Base-by-base conservation (phyloP, 495 filamentous ascomycete species). In the Peziza echinospora region DNA sequence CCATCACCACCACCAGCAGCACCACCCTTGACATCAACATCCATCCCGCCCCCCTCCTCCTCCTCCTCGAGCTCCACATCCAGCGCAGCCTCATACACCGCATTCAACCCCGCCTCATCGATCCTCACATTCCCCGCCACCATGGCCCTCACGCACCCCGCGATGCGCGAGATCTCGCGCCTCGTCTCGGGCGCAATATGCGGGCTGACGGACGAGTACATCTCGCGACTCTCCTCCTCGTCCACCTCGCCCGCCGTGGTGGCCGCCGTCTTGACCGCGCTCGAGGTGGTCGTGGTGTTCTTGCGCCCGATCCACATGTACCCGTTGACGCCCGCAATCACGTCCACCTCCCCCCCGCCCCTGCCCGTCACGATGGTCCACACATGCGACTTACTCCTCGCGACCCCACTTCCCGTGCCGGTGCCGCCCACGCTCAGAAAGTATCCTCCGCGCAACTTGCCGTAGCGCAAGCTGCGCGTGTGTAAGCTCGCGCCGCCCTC, bases 301-400 rank as follows among this genome's bases (percentile, higher is more conserved):
- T 82, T 85, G n/a, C n/a, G n/a, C 53, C 77, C 74, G 52, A 97
- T 84, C 79, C 82, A 94, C 46, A 96, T 82, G 55, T 84, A 94
- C 5, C 89, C 89, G 57, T 97, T 97, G 10, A 97, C 87, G 0
- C 89, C 89, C 5, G 96, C 65, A 24, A 93, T 69, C 9, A 96
- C 74, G 59, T 93, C 84, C 17, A 97, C 71, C 26, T 80, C 73
- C 28, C 80, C 81, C 0, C 79, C 87, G 0, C 72, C 75, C 45
- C 75, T 67, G 8, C 70, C 69, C 6, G 73, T 75, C 24, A 70
- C 67, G 26, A 93, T 59, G 0, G 83, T 82, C 71, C 84, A 89
- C n/a, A 86, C 75, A 63, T 96, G 89, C 44, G 84, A 65, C 44
- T 82, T 69, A 9, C 73, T 72, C 46, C 89, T 65, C 28, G 83